These are phyloP conservation scores for Centaurea solstitialis DNA, from an alignment of 129 eudicot genomes.

Conservation along the genomic window DNA sequence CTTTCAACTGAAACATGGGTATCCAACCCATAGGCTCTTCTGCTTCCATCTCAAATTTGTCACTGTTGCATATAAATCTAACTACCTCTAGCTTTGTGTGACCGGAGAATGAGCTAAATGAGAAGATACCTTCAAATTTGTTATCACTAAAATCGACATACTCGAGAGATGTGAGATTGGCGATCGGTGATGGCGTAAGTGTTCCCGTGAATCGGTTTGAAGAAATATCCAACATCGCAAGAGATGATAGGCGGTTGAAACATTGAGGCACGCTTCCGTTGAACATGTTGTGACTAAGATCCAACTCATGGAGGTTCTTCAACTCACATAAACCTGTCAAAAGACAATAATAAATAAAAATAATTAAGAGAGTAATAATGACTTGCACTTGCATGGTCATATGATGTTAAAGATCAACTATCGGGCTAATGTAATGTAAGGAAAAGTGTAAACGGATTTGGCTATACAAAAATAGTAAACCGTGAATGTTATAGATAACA, in stretches of 20 bases:
- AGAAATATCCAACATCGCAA: too few relatives aligned
- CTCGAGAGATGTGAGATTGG: slow-evolving; percentile 11
- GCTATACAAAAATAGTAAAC: background rate
- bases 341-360: background rate
- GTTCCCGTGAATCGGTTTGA: too few relatives aligned
- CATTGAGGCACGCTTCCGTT: too few relatives aligned
- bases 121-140: slow-evolving; percentile 27
- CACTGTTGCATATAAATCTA: too few relatives aligned
- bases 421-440: background rate
- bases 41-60: slow-evolving; percentile 19
- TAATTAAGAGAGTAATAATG: background rate
- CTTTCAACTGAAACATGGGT: slow-evolving; percentile 31
- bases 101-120: slow-evolving; percentile 20
- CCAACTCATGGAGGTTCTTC: background rate
- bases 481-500: too few relatives aligned
- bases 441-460: too few relatives aligned
- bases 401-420: background rate
- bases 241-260: too few relatives aligned
- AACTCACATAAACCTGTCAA: slow-evolving; percentile 26
- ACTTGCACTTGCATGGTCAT: too few relatives aligned
- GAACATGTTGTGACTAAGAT: too few relatives aligned
- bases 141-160: slow-evolving; percentile 25
- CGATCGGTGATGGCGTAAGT: slow-evolving; percentile 1
- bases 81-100: slow-evolving; percentile 29
- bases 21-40: too few relatives aligned